phyloP scores from a whole-genome alignment of 108 stramenopile species.

The Seminavis robusta region DNA sequence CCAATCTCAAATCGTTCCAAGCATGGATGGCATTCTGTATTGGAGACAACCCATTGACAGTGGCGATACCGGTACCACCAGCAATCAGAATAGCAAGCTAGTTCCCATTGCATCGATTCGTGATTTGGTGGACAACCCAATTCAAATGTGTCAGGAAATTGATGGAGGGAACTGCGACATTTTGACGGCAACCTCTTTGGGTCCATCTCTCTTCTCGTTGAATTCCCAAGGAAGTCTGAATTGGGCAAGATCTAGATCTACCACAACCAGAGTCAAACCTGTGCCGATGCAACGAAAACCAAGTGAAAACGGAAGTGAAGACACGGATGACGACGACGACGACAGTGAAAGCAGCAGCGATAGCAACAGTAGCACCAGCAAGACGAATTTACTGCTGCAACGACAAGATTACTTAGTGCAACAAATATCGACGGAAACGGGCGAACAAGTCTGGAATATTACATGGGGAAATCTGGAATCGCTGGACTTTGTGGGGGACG shows the following conservation, averaged over 20 bases:
- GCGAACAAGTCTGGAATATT: conserved; percentile 75
- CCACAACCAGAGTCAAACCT: neutral
- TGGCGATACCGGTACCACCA: neutral
- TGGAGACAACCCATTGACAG: conserved; percentile 1
- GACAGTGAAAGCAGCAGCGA: conserved; percentile 15
- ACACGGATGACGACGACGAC: conserved; percentile 22
- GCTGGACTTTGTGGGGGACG: conserved; percentile 52
- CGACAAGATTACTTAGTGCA: conserved; percentile 71
- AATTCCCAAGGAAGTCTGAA: conserved; percentile 52
- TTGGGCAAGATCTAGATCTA: conserved; percentile 27
- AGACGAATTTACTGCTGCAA: conserved; percentile 60
- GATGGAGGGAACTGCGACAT: conserved; percentile 50
- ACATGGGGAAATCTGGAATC: conserved; percentile 63
- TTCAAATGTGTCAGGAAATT: neutral
- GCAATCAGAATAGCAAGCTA: neutral
- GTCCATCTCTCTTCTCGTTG: conserved; percentile 59
- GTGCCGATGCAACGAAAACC: conserved; percentile 23
- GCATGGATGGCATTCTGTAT: conserved; percentile 73
- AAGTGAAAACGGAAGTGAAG: neutral
- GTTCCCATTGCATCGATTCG: conserved; percentile 5
- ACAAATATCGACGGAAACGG: conserved; percentile 60
- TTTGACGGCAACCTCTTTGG: conserved; percentile 71
- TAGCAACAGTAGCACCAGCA: conserved; percentile 2
- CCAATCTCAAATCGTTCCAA: conserved; percentile 45
- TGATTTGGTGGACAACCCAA: conserved; percentile 7